Conservation (phyloP, 2,329 filamentous ascomycete genomes). For the Fusarium pseudograminearum region DNA sequence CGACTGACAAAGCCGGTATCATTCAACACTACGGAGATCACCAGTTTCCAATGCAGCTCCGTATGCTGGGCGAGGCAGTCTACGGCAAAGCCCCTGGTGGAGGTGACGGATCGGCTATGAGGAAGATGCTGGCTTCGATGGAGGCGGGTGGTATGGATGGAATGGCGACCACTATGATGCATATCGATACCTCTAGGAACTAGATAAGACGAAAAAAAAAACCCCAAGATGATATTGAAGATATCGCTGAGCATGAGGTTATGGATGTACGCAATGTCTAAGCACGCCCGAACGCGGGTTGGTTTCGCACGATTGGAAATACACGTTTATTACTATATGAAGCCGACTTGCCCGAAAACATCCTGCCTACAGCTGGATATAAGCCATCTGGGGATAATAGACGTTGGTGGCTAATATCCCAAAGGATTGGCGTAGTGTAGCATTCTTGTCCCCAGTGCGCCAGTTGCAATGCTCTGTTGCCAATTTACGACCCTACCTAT, state of each 20-base stretch:
- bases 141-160: constrained; percentile 27
- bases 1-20: constrained; percentile 53
- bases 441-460: too few relatives aligned
- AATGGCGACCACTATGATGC: background rate
- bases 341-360: background rate
- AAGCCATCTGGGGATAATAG: too few relatives aligned
- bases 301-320: background rate
- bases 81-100: constrained; percentile 51
- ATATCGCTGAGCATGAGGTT: background rate
- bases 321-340: background rate
- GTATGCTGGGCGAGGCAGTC: constrained; percentile 60
- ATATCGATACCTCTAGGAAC: background rate
- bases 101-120: constrained; percentile 42
- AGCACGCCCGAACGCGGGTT: background rate
- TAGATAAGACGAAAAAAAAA: too few relatives aligned
- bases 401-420: too few relatives aligned
- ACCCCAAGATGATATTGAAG: background rate
- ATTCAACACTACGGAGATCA: constrained; percentile 58
- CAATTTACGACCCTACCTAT: too few relatives aligned
- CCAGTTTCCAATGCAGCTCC: constrained; percentile 62
- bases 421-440: too few relatives aligned
- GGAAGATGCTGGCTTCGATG: constrained; percentile 39
- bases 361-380: too few relatives aligned
- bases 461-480: too few relatives aligned
- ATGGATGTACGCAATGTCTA: background rate